Conservation (phyloP, 2,329 filamentous ascomycete species). For the Sclerotinia nivalis region DNA sequence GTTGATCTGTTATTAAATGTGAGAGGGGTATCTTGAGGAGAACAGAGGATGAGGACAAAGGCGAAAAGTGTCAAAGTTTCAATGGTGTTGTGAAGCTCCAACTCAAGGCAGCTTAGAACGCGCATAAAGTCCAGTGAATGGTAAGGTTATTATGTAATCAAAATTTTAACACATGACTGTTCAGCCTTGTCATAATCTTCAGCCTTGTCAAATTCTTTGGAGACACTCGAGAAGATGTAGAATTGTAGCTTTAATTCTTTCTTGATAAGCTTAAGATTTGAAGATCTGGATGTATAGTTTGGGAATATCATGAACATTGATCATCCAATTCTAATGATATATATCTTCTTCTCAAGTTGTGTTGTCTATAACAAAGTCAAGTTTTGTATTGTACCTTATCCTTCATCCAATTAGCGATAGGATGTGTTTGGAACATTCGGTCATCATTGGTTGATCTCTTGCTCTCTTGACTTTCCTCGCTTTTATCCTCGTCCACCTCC, state of each 20-base stretch:
- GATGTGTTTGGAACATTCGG: slow-evolving; percentile 1
- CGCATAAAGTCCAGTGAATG: slow-evolving; percentile 17
- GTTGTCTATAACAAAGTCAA: background rate
- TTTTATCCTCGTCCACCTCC: slow-evolving; percentile 5
- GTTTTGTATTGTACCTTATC: background rate
- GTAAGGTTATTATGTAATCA: slow-evolving; percentile 18
- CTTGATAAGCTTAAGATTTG: too few species aligned
- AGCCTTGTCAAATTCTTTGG: slow-evolving; percentile 5
- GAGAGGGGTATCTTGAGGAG: slow-evolving; percentile 14
- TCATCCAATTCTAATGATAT: background rate
- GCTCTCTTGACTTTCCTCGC: slow-evolving; percentile 16
- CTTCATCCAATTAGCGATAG: background rate
- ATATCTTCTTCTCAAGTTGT: background rate
- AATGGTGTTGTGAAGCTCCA: slow-evolving; percentile 27
- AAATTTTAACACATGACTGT: background rate
- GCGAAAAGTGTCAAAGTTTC: slow-evolving; percentile 16
- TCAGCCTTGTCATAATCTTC: slow-evolving; percentile 9
- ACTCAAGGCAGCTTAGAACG: slow-evolving; percentile 28
- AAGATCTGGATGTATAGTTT: background rate
- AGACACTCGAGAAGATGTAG: background rate
- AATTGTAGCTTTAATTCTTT: too few species aligned
- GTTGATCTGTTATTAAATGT: slow-evolving; percentile 15
- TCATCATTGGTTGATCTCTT: slow-evolving; percentile 19
- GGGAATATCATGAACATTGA: background rate
- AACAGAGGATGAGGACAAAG: background rate